phyloP scores from a whole-genome alignment of 345 rosid species.

The Rhizophora apiculata region DNA sequence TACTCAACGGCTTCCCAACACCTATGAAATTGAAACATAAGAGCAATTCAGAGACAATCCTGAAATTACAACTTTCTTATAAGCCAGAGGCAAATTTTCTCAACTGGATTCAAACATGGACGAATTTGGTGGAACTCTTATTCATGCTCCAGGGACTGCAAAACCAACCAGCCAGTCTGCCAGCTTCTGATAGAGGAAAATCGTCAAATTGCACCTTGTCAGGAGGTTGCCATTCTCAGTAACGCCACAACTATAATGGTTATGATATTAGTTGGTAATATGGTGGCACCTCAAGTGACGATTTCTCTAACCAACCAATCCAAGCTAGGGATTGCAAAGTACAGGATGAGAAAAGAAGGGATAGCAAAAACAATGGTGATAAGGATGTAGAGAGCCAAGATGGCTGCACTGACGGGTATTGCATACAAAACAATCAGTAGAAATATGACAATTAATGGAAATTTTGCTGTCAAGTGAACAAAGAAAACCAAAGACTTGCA shows the following conservation, averaged over 20 bases:
- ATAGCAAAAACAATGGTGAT: slow-evolving; percentile 72
- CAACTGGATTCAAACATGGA: neutral
- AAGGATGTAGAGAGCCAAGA: slow-evolving; percentile 70
- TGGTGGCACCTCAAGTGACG: slow-evolving; percentile 32
- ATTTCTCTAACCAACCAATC: slow-evolving; percentile 93
- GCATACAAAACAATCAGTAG: slow-evolving; percentile 75
- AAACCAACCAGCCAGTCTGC: neutral
- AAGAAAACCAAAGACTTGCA: slow-evolving; percentile 67
- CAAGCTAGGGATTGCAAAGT: slow-evolving; percentile 80
- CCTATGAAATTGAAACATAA: neutral
- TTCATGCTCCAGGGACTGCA: neutral
- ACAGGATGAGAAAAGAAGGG: slow-evolving; percentile 84
- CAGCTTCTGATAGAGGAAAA: neutral
- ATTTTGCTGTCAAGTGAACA: slow-evolving; percentile 75
- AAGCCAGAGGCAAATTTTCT: neutral
- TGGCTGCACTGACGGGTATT: slow-evolving; percentile 84
- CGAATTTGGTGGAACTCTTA: neutral
- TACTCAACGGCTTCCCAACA: neutral
- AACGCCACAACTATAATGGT: neutral
- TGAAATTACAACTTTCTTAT: neutral
- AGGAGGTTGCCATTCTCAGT: neutral
- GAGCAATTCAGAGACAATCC: neutral
- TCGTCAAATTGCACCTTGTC: neutral
- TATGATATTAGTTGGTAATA: neutral
- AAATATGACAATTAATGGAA: slow-evolving; percentile 82